phyloP scores from a whole-genome alignment of 352 stramenopile genomes.

The Phytophthora pistaciae region DNA sequence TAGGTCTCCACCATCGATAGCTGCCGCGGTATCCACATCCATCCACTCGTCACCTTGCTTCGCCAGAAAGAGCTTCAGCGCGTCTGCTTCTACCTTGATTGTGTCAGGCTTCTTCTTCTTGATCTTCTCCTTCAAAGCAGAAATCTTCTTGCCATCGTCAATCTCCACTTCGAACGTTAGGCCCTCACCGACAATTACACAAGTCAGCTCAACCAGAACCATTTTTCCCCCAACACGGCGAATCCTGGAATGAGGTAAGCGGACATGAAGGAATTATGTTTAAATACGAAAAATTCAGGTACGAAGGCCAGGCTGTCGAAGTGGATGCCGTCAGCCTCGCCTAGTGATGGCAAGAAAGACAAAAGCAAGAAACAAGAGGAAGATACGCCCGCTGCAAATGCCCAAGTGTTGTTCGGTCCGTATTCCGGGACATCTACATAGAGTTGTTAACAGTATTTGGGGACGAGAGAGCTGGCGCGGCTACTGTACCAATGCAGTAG shows the following conservation, averaged over 20 bases:
- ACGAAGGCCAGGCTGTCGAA: no score
- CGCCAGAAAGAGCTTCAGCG: not conserved
- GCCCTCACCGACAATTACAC: not conserved
- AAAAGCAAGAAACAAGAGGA: constrained; percentile 68
- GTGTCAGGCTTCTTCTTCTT: not conserved
- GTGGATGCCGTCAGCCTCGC: no score
- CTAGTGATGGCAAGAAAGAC: constrained; percentile 62
- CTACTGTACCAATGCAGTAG: not conserved
- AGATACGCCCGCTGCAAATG: constrained; percentile 64
- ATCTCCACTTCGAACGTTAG: not conserved
- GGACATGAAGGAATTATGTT: no score
- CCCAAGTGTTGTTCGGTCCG: constrained; percentile 80
- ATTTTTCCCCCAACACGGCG: no score
- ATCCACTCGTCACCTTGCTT: not conserved
- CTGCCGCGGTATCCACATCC: no score
- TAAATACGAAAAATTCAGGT: no score
- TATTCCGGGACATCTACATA: constrained; percentile 61
- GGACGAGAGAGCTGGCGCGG: not conserved
- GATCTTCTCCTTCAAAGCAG: not conserved
- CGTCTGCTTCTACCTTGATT: not conserved
- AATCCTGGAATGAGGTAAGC: no score
- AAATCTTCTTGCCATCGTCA: constrained; percentile 3
- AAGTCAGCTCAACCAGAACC: not conserved
- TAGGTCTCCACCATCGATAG: no score
- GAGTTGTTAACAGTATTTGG: not conserved